These are phyloP conservation scores for Verticillium nubilum DNA, from an alignment of 2,329 filamentous ascomycete species.

Conservation along the genomic window DNA sequence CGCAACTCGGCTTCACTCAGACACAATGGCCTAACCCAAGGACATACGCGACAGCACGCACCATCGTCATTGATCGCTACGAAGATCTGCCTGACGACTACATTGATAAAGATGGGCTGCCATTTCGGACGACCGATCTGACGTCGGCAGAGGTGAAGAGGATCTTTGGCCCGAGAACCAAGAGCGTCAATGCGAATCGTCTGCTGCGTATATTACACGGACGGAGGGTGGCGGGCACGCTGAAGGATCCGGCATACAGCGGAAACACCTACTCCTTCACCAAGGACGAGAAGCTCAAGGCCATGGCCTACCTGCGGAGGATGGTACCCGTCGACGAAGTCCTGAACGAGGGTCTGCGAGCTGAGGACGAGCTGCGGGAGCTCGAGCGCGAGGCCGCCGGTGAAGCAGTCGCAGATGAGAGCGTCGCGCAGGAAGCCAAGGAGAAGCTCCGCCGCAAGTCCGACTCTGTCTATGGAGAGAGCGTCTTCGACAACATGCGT, in stretches of 20 bases:
- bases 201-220: constrained; percentile 57
- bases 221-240: constrained; percentile 56
- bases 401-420: constrained; percentile 15
- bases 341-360: constrained; percentile 53
- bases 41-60: neutral
- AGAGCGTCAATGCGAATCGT: constrained; percentile 40
- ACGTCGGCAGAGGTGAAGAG: constrained; percentile 36
- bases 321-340: constrained; percentile 54
- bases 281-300: constrained; percentile 34
- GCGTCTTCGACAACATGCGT: constrained; percentile 52
- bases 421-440: constrained; percentile 8
- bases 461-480: constrained; percentile 52
- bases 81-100: constrained; percentile 53
- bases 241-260: constrained; percentile 51
- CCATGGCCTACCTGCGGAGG: constrained; percentile 49
- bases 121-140: constrained; percentile 46
- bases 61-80: constrained; percentile 43
- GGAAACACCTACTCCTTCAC: constrained; percentile 41
- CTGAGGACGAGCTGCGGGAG: constrained; percentile 55
- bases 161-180: constrained; percentile 46
- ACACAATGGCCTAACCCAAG: neutral
- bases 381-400: constrained; percentile 34
- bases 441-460: constrained; percentile 17
- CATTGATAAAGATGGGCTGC: constrained; percentile 47
- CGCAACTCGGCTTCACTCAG: neutral